A percentile compares a stretch with the other conserved stretches of the same genome.
Conservation (phyloP, 2,329 filamentous ascomycete genomes). For the Aspergillus eucalypticola region DNA sequence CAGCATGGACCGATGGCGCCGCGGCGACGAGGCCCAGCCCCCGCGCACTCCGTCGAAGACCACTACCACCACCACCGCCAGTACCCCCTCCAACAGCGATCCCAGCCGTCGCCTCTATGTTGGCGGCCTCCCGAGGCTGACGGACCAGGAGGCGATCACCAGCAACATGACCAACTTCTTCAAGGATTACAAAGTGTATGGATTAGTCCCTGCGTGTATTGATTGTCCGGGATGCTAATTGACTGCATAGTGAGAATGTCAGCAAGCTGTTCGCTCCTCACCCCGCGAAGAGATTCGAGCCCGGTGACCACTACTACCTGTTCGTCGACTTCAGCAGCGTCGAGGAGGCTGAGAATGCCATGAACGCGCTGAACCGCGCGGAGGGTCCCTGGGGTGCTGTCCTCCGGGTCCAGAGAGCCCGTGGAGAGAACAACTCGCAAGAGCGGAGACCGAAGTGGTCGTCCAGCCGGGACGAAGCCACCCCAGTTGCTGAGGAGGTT, state of each 20-base stretch:
- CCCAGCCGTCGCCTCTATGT: conserved; percentile 50
- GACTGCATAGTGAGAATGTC: conserved; percentile 42
- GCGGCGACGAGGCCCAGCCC: conserved; percentile 41
- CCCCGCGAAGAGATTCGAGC: conserved; percentile 54
- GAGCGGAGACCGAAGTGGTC: conserved; percentile 29
- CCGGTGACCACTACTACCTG: conserved; percentile 63
- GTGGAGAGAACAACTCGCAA: conserved; percentile 38
- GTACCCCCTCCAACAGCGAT: conserved; percentile 27
- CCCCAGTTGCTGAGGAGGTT: conserved; percentile 8
- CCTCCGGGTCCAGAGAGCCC: conserved; percentile 43
- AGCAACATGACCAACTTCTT: conserved; percentile 48
- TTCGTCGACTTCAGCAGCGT: conserved; percentile 63
- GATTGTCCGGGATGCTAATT: conserved; percentile 4
- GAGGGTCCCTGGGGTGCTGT: conserved; percentile 43
- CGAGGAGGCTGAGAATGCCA: conserved; percentile 57
- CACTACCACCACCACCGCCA: background rate
- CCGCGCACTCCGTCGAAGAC: conserved; percentile 19
- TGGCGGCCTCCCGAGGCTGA: conserved; percentile 48
- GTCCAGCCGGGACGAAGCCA: conserved; percentile 12
- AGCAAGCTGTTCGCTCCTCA: conserved; percentile 60
- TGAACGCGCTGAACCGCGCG: conserved; percentile 45
- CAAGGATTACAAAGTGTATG: conserved; percentile 46
- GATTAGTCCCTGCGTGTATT: background rate
- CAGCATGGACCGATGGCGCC: conserved; percentile 46
- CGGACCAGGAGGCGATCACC: conserved; percentile 44